These are phyloP conservation scores for Camellia japonica DNA, from an alignment of 148 eudicot species.

Conservation along the genomic window DNA sequence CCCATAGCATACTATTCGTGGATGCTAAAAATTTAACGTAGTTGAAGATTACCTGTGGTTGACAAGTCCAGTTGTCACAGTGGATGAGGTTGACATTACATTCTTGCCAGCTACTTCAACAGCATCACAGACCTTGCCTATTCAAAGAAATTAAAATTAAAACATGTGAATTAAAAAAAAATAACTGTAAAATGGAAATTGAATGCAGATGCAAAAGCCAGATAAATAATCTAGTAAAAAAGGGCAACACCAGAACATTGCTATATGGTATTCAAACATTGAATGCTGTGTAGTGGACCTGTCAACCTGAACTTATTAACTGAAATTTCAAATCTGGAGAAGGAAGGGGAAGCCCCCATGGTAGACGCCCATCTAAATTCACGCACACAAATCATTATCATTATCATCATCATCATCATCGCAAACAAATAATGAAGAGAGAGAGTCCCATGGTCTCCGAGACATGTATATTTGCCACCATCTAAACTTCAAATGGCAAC, in stretches of 20 bases:
- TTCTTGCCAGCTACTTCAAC: constrained; percentile 93
- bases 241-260: neutral
- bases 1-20: neutral
- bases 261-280: neutral
- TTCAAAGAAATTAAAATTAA: constrained; percentile 9
- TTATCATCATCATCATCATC: too few relatives aligned
- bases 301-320: neutral
- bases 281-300: neutral
- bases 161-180: neutral
- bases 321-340: neutral
- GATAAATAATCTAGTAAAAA: neutral
- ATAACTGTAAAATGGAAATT: neutral
- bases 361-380: neutral
- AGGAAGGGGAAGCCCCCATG: neutral
- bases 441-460: neutral
- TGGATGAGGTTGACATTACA: constrained; percentile 83
- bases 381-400: too few relatives aligned
- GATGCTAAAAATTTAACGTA: neutral
- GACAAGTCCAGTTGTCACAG: constrained; percentile 85
- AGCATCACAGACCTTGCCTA: constrained; percentile 91
- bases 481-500: neutral
- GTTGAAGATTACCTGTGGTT: constrained; percentile 64
- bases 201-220: neutral
- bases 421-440: too few relatives aligned
- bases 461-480: neutral